A percentile compares a stretch with the other conserved stretches of the same genome.
These are phyloP conservation scores for Hortaea werneckii DNA, from an alignment of 2,329 filamentous ascomycete species.

Conservation along the genomic window DNA sequence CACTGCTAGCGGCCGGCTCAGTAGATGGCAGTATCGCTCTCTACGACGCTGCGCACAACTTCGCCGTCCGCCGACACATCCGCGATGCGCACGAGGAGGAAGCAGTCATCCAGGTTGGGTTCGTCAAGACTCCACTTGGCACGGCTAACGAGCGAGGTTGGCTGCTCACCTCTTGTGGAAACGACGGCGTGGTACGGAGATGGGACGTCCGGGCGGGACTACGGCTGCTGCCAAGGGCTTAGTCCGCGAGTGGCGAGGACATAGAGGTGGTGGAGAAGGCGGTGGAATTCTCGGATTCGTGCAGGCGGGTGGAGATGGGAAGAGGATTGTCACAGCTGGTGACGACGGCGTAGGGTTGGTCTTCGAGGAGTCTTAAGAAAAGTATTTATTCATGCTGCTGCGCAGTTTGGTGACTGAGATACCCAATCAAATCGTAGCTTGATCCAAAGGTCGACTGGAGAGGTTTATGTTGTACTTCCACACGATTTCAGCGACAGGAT, in stretches of 20 bases:
- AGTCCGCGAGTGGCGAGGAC: constrained; percentile 81
- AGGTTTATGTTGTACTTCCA: too few species aligned
- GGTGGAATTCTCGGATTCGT: constrained; percentile 88
- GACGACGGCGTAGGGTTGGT: constrained; percentile 68
- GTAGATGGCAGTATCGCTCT: constrained; percentile 66
- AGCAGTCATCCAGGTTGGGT: constrained; percentile 87
- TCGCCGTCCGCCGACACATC: constrained; percentile 76
- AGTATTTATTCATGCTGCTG: too few species aligned
- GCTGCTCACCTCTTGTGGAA: constrained; percentile 76
- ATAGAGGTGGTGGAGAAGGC: constrained; percentile 72
- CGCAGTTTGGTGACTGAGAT: background rate
- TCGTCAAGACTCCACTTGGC: constrained; percentile 45
- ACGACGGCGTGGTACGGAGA: constrained; percentile 80
- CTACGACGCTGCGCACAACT: constrained; percentile 77
- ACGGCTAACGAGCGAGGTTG: constrained; percentile 35
- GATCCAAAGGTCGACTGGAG: too few species aligned
- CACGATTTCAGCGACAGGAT: too few species aligned
- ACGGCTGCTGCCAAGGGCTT: constrained; percentile 58
- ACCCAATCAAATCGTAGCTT: background rate
- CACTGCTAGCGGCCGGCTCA: constrained; percentile 51
- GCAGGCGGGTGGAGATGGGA: constrained; percentile 57
- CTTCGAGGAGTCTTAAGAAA: constrained; percentile 32
- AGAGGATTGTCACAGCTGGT: constrained; percentile 74
- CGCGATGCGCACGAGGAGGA: constrained; percentile 76
- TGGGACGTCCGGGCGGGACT: constrained; percentile 74